phyloP scores from a whole-genome alignment of 495 filamentous ascomycete species.

The Neurospora tetraspora region DNA sequence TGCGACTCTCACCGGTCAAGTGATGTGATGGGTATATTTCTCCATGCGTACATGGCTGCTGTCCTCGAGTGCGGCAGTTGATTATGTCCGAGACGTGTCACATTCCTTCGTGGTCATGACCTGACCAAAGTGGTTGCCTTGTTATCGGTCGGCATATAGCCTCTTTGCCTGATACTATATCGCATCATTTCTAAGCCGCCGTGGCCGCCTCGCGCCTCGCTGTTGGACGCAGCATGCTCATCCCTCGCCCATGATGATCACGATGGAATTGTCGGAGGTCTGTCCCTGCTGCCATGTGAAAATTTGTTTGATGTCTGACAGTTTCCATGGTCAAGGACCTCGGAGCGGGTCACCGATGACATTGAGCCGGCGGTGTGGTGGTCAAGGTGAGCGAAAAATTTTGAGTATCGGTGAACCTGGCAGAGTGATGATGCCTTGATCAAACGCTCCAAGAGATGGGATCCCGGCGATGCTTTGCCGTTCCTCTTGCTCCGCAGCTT shows the following conservation, averaged over 20 bases:
- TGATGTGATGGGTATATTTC: neutral
- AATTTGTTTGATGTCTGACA: neutral
- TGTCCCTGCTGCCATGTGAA: neutral
- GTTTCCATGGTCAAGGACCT: neutral
- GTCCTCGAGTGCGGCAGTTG: neutral
- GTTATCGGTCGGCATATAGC: neutral
- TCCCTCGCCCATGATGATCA: neutral
- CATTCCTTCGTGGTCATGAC: neutral
- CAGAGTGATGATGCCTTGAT: neutral
- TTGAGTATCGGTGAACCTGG: neutral
- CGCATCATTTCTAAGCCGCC: neutral
- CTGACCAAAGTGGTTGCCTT: neutral
- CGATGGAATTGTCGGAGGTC: neutral
- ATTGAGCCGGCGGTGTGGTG: neutral
- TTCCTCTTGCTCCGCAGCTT: neutral
- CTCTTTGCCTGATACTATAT: neutral
- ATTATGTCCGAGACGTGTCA: neutral
- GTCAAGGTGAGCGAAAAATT: neutral
- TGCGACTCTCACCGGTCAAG: neutral
- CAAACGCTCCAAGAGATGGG: neutral
- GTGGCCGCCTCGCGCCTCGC: neutral
- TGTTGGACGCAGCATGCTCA: neutral
- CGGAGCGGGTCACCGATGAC: neutral
- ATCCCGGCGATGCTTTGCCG: neutral
- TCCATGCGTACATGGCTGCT: neutral